Percentiles rank a stretch among this genome's conserved stretches.
Conservation (phyloP, 179 eudicot species). For the Spergularia azorica region DNA sequence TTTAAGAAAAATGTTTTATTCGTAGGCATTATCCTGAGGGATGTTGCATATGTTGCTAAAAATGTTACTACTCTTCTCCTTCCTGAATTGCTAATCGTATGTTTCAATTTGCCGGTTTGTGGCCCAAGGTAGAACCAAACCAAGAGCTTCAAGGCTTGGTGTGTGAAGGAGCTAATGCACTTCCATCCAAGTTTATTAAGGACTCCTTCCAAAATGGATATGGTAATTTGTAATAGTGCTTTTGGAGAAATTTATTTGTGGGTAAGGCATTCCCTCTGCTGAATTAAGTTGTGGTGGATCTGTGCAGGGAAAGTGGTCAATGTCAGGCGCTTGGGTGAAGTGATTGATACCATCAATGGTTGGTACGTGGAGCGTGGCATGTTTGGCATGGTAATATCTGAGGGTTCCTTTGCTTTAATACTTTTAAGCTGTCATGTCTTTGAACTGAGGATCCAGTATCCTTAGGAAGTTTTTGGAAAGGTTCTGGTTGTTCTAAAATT, state of each 20-base stretch:
- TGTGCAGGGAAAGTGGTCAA: constrained; percentile 98
- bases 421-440: background rate
- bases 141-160: constrained; percentile 97
- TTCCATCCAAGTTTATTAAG: constrained; percentile 86
- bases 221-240: constrained; percentile 44
- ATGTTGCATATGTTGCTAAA: background rate
- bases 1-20: background rate
- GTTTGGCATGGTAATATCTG: constrained; percentile 84
- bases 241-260: constrained; percentile 8
- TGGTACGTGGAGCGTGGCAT: constrained; percentile 99
- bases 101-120: constrained; percentile 32
- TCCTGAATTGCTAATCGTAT: constrained; percentile 16
- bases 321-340: constrained; percentile 85
- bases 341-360: constrained; percentile 82
- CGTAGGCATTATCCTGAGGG: background rate
- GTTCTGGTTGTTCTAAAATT: background rate
- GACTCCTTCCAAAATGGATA: constrained; percentile 93
- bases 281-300: constrained; percentile 46
- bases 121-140: constrained; percentile 98
- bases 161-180: constrained; percentile 99
- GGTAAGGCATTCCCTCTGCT: constrained; percentile 27
- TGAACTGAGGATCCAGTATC: constrained; percentile 2
- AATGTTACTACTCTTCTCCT: background rate
- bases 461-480: background rate
- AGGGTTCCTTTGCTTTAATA: background rate